Evolutionary conservation across 129 eudicot genomes (phyloP).

Genomic region (Artemisia tridentata): DNA sequence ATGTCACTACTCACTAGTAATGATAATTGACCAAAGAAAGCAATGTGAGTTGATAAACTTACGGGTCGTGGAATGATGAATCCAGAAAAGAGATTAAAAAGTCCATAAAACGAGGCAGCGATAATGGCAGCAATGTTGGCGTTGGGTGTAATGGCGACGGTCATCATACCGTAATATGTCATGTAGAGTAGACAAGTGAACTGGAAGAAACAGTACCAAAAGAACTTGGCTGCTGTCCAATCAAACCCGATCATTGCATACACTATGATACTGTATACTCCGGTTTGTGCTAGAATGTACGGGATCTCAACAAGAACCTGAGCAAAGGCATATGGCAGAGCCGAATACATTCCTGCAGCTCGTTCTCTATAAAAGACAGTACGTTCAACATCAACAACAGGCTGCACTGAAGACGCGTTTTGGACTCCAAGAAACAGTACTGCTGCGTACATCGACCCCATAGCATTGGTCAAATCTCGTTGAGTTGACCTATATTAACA

Average conservation of each 20-base stretch:
- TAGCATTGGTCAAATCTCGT: slow-evolving; percentile 43
- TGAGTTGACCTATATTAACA: slow-evolving; percentile 23
- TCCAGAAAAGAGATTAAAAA: slow-evolving; percentile 50
- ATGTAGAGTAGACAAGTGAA: slow-evolving; percentile 46
- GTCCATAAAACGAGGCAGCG: slow-evolving; percentile 38
- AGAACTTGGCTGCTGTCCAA: slow-evolving; percentile 41
- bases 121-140: slow-evolving; percentile 42
- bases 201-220: slow-evolving; percentile 43
- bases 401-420: slow-evolving; percentile 44
- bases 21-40: neutral
- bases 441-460: slow-evolving; percentile 57
- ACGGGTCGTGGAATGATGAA: slow-evolving; percentile 45
- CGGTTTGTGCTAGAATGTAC: slow-evolving; percentile 35
- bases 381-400: slow-evolving; percentile 49
- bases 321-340: slow-evolving; percentile 48
- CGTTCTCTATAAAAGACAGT: slow-evolving; percentile 56
- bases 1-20: neutral
- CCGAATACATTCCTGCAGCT: slow-evolving; percentile 61
- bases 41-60: slow-evolving; percentile 16
- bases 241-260: slow-evolving; percentile 53
- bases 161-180: slow-evolving; percentile 54
- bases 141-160: slow-evolving; percentile 44
- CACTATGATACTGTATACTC: slow-evolving; percentile 32
- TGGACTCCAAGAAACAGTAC: slow-evolving; percentile 37
- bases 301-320: slow-evolving; percentile 54